Evolutionary conservation across 768 basidiomycete species (phyloP), one percentile per base, ranked within the genome.

Genomic region (Lentinula edodes): DNA sequence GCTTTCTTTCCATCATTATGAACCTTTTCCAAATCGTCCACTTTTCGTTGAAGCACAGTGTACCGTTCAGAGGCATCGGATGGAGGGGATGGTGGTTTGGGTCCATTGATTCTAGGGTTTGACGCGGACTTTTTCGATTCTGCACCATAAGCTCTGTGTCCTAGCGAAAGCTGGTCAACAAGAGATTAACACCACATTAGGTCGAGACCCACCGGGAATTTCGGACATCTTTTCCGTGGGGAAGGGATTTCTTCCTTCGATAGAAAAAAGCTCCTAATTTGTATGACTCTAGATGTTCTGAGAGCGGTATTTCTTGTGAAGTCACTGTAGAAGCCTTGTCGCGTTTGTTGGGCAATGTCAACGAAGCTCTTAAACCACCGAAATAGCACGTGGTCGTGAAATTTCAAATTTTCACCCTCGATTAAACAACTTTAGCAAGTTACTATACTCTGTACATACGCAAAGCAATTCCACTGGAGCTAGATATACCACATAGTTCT

Each of bases 1-100:
- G 76, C 61, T 76, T 81, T 86, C 80, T 89, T 90, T 61, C 80
- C 82, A 3, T 89, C 87, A 42, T 77, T 71, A 66, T 87, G 86
- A n/a, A 85, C 70, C 59, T 71, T 73, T 72, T 90, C 85, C 6
- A 89, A 69, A 15, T 87, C 83, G 38, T 87, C 84, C 0, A 91
- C 79, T 65, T 87, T 86, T 63, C 77, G 79, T 68, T 88, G 82
- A 20, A 90, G 79, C 15, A 71, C 62, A 6, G 79, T 77, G 65
- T 85, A 85, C 18, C 81, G 78, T 60, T 89, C 86, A 6, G 68
- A 36, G 18, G 54, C n/a, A 20, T 43, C 38, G 15, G n/a, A 38
- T 41, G 34, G 10, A 18, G 52, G 28, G 12, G 6, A 8, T 35
- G 52, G 6, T 53, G 13, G 28, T 20, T 53, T 36, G 35, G 9